Base-by-base conservation (phyloP, 2,329 filamentous ascomycete species). In the Mariannaea sp. region DNA sequence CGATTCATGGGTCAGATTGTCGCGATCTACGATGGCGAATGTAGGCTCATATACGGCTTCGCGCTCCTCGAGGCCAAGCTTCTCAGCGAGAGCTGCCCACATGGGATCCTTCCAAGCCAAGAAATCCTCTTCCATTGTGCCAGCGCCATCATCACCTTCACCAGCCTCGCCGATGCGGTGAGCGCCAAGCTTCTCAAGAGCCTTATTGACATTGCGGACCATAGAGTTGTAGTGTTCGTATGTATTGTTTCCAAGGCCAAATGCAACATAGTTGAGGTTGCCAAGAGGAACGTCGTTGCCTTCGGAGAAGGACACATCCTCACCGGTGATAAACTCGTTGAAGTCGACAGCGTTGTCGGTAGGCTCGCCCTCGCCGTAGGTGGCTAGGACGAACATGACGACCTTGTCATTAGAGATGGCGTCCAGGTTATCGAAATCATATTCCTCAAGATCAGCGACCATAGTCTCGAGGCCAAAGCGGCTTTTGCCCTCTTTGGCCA, bases 181-280 rank as follows among this genome's bases (percentile, higher is more conserved):
- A 10, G 89, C 94, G 56, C 94, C 94, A 16, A 96, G 80, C 68
- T 89, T 93, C 68, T 85, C 80, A 54, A 99, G 78, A 57, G 86
- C 86, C 71, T 88, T 86, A 75, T 94, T 86, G 53, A 97, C 87
- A 59, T 93, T 90, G 72, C 93, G 91, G 56, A 99, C 92, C 91
- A 99, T 96, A 46, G 89, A 89, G 78, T 99, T 99, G 82, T 97
- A 99, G 80, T 99, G 94, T 72, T 99, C 94, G 72, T 99, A 99
- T 22, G 94, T 97, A 80, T 97, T 99, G 81, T 99, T 99, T 63
- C 94, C 94, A 32, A 99, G 85, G 68, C 94, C 94, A 68, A 99
- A 99, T 52, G 92, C 84, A 68, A 99, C 92, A 70, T 92, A 99
- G 73, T 92, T 93, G 70, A 99, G 83, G 67, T 90, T 92, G 45